These are phyloP conservation scores for Solanum lignicaule DNA, from an alignment of 257 asterid genomes.

Conservation along the genomic window DNA sequence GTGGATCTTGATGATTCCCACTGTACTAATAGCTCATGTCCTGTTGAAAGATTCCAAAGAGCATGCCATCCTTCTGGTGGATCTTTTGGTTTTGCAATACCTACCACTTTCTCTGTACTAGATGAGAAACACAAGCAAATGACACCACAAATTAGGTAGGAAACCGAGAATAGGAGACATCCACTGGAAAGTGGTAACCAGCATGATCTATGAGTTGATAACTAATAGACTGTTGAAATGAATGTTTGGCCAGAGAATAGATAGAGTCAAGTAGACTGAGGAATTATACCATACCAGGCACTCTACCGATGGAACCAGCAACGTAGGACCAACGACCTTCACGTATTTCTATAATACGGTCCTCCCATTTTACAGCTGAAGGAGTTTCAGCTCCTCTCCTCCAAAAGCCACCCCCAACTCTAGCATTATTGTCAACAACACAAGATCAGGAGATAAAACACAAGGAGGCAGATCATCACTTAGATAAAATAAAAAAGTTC, in stretches of 20 bases:
- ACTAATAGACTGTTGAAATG: not conserved
- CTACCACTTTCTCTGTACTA: slow-evolving; percentile 89
- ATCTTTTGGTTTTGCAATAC: slow-evolving; percentile 76
- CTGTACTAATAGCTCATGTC: slow-evolving; percentile 39
- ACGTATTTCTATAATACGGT: slow-evolving; percentile 55
- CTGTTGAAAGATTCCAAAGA: slow-evolving; percentile 70
- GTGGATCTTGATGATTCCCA: slow-evolving; percentile 30
- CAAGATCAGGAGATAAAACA: not conserved
- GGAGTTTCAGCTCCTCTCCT: slow-evolving; percentile 90
- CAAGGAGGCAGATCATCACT: not conserved
- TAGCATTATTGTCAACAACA: slow-evolving; percentile 10
- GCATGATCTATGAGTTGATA: not conserved
- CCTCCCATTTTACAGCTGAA: slow-evolving; percentile 71
- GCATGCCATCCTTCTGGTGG: slow-evolving; percentile 67
- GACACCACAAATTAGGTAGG: slow-evolving; percentile 8
- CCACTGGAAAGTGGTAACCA: not conserved
- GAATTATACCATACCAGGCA: slow-evolving; percentile 58
- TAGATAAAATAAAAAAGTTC: not conserved
- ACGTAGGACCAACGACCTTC: slow-evolving; percentile 94
- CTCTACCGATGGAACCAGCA: slow-evolving; percentile 66
- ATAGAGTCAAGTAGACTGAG: not conserved
- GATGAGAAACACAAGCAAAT: slow-evolving; percentile 28
- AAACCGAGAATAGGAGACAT: not conserved
- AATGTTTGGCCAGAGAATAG: not conserved
- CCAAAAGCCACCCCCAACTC: slow-evolving; percentile 86